These are phyloP conservation scores for Fonsecaea pugnacius DNA, from an alignment of 2,329 filamentous ascomycete species.

Conservation along the genomic window DNA sequence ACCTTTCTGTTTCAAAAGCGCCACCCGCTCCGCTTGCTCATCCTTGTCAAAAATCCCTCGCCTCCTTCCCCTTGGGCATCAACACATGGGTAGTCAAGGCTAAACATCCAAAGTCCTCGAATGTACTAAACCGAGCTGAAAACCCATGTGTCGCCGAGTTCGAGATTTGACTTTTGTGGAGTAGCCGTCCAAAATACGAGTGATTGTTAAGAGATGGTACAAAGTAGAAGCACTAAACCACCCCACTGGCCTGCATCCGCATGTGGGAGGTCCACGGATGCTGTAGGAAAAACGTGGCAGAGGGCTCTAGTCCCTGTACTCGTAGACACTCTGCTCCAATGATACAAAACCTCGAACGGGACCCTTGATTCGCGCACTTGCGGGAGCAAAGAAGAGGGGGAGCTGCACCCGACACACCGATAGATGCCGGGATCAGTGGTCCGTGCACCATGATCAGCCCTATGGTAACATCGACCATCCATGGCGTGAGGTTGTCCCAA, in stretches of 20 bases:
- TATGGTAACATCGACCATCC: not conserved
- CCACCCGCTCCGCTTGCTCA: not conserved
- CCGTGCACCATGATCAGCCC: constrained; percentile 5
- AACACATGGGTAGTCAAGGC: not conserved
- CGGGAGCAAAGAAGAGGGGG: not conserved
- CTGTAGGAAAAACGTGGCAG: not conserved
- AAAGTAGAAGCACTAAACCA: not conserved
- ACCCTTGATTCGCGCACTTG: not conserved
- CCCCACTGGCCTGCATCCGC: constrained; percentile 2
- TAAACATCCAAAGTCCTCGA: not conserved
- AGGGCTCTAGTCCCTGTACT: not conserved
- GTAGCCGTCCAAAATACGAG: constrained; percentile 2
- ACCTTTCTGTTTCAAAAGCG: not conserved
- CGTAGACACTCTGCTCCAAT: not conserved
- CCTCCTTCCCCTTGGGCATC: not conserved
- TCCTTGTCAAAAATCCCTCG: not conserved
- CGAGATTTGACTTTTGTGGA: constrained; percentile 18
- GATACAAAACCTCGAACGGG: too few species aligned
- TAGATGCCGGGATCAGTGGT: not conserved
- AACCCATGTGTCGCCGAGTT: constrained; percentile 3
- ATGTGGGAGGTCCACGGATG: not conserved
- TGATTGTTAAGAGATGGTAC: not conserved
- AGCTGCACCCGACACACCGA: not conserved
- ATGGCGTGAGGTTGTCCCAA: not conserved
- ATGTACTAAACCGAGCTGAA: constrained; percentile 17